These are phyloP conservation scores for Thoreauomyces humboldtii DNA, from an alignment of 192 early-diverging fungal genomes.

Conservation along the genomic window DNA sequence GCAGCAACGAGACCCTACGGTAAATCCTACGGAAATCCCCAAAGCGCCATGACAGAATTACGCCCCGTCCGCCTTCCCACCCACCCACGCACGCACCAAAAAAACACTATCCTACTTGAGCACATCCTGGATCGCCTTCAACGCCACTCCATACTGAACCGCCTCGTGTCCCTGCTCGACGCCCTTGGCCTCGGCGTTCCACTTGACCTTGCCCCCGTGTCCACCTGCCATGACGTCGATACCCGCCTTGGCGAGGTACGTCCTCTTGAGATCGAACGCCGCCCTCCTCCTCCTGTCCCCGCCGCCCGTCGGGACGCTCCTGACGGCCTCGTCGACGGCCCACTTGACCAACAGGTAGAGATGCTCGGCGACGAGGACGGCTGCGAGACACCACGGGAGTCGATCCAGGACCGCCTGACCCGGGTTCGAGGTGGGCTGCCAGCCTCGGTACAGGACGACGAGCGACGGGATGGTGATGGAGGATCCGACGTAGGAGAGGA, in stretches of 20 bases:
- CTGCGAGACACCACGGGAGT: slow-evolving; percentile 11
- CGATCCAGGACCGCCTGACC: slow-evolving; percentile 12
- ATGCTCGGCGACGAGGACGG: slow-evolving; percentile 32
- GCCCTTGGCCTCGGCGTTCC: background rate
- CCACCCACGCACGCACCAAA: no score
- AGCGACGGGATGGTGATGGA: slow-evolving; percentile 32
- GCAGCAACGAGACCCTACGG: no score
- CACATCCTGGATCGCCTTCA: slow-evolving; percentile 19
- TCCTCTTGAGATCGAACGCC: slow-evolving; percentile 26
- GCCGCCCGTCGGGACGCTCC: slow-evolving; percentile 15
- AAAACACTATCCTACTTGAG: no score
- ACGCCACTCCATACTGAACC: slow-evolving; percentile 23
- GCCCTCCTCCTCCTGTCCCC: slow-evolving; percentile 12
- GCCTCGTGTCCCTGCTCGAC: background rate
- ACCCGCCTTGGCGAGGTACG: slow-evolving; percentile 23
- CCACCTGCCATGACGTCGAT: slow-evolving; percentile 28
- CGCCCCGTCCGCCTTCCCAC: no score
- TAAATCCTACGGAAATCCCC: no score
- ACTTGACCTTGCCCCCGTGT: slow-evolving; percentile 20
- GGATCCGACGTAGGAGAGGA: slow-evolving; percentile 14
- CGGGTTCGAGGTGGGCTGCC: slow-evolving; percentile 20
- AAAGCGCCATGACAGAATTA: no score
- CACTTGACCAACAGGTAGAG: slow-evolving; percentile 24
- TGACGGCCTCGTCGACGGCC: slow-evolving; percentile 14
- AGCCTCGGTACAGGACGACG: slow-evolving; percentile 34